Percentiles rank a stretch among this genome's conserved stretches.
Conservation (phyloP, 208 protist species). For the Trypanosoma scelopori region DNA sequence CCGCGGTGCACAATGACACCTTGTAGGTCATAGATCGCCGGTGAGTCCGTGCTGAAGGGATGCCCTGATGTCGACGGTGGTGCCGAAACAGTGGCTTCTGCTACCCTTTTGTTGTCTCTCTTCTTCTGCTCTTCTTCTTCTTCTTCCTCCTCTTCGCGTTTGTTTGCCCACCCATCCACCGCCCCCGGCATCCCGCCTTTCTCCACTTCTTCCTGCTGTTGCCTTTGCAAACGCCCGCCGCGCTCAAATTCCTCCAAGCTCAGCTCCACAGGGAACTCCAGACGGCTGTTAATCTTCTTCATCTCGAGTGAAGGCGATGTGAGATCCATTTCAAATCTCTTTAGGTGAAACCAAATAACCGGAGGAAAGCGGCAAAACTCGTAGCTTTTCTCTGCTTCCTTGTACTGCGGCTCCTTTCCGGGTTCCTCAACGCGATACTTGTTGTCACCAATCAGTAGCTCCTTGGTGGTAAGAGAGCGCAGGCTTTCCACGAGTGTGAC, state of each 20-base stretch:
- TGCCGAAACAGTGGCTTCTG: neutral
- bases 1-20: conserved; percentile 89
- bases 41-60: conserved; percentile 49
- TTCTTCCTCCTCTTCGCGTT: neutral
- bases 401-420: conserved; percentile 77
- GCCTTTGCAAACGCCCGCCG: conserved; percentile 7
- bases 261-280: conserved; percentile 81
- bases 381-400: conserved; percentile 84
- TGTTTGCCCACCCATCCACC: neutral
- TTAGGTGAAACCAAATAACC: conserved; percentile 89
- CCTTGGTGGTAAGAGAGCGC: conserved; percentile 60
- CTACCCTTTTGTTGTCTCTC: neutral
- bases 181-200: neutral
- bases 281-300: conserved; percentile 73
- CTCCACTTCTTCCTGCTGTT: neutral
- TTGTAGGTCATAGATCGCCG: conserved; percentile 82
- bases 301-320: conserved; percentile 76
- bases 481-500: conserved; percentile 73
- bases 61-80: conserved; percentile 10
- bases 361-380: conserved; percentile 78
- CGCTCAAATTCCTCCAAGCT: conserved; percentile 62
- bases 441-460: conserved; percentile 89
- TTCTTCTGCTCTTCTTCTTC: neutral
- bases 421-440: conserved; percentile 87
- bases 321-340: conserved; percentile 91